Evolutionary conservation across 2,329 filamentous ascomycete genomes (phyloP), one percentile per base, ranked within the genome.

Genomic region (Pyricularia sp.): DNA sequence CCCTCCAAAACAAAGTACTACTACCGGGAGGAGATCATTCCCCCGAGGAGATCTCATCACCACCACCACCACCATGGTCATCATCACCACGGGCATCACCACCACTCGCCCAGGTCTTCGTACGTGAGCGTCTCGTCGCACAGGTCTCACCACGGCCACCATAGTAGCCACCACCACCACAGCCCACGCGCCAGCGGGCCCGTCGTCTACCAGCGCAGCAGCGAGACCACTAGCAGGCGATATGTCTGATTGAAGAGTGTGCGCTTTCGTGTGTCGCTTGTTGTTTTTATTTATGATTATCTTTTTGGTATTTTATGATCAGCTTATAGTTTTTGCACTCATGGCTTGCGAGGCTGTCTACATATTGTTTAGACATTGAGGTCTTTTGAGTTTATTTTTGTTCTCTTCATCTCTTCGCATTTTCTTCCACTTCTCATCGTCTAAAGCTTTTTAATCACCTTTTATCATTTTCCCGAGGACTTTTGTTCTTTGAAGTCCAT

Each of bases 1-100:
- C 74, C 77, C 66, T 77, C 78, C 65, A 73, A 71, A 33, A 78
- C 76, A 55, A 77, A 77, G 61, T 82, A 84, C 75, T 84, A 84
- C 75, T 82, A 84, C 72, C 78, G 78, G 71, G 79, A 84, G 74
- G 81, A 84, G 68, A 76, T 79, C 68, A 76, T 81, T 61, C 81
- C 81, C 59, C 75, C 78, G 65, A 75, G 79, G 55, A 62, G 44
- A 33, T 22, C 49, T 35, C 63, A 60, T 33, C 55, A 60, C 35
- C 63, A 60, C 22, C 75, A 77, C 62, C 70, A 73, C 68, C 67
- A 69, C 67, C 72, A 76, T 62, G 73, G 73, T 61, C 72, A 73
- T 57, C 73, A 75, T 40, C 71, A 73, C 19, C 73, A 75, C 65
- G 73, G 75, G 61, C 70, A 75, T 60, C 74, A 75, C 59, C 72